A percentile compares a stretch with the other conserved stretches of the same genome.
Conservation (phyloP, 1,139 yeast genomes). For the Candida sanyaensis region DNA sequence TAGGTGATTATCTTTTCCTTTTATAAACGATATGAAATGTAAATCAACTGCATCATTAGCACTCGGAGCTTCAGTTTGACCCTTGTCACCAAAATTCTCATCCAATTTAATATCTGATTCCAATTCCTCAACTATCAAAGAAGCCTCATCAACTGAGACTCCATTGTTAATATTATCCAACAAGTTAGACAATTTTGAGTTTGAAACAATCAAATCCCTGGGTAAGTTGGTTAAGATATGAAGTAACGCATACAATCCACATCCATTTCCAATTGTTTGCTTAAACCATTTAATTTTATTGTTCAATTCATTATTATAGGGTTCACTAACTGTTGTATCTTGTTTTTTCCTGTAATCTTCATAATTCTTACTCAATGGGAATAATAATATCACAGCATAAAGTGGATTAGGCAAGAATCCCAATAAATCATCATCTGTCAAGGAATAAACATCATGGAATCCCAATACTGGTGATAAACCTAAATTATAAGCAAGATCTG, state of each 20-base stretch:
- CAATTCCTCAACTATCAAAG: conserved; percentile 49
- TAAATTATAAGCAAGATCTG: conserved; percentile 62
- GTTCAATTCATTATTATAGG: conserved; percentile 19
- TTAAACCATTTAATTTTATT: conserved; percentile 62
- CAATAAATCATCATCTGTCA: conserved; percentile 76
- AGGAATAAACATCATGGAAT: conserved; percentile 81
- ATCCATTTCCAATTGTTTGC: conserved; percentile 86
- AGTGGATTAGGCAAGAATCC: conserved; percentile 83
- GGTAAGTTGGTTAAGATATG: conserved; percentile 74
- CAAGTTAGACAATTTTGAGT: conserved; percentile 33
- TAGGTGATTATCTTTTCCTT: conserved; percentile 56
- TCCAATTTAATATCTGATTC: conserved; percentile 51
- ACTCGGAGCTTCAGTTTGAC: conserved; percentile 79
- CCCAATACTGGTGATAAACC: conserved; percentile 65
- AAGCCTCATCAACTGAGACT: conserved; percentile 38
- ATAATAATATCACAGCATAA: conserved; percentile 70
- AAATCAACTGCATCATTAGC: conserved; percentile 64
- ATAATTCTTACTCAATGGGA: conserved; percentile 71
- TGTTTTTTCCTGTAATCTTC: conserved; percentile 48
- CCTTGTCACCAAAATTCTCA: conserved; percentile 60
- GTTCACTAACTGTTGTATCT: conserved; percentile 25
- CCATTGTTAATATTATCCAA: conserved; percentile 22
- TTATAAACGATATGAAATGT: conserved; percentile 80
- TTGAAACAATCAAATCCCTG: conserved; percentile 39
- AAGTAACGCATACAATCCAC: conserved; percentile 88